These are phyloP conservation scores for Pseudomonodictys pantanalensis DNA, from an alignment of 495 filamentous ascomycete genomes.

Conservation along the genomic window DNA sequence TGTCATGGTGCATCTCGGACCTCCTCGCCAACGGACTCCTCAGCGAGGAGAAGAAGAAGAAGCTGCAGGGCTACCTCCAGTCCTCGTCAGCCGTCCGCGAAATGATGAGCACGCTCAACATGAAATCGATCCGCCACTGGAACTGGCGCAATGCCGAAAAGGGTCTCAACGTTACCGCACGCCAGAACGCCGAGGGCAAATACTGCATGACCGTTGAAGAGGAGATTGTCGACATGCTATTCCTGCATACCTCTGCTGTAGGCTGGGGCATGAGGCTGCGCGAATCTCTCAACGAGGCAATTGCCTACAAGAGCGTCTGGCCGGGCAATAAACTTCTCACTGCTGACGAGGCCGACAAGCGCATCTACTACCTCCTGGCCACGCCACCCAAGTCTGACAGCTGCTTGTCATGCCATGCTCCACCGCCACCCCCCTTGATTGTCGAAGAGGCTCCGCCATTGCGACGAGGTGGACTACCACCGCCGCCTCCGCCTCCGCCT, in stretches of 20 bases:
- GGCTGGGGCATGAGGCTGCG: slow-evolving; percentile 12
- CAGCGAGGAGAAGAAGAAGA: slow-evolving; percentile 13
- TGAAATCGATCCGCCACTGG: slow-evolving; percentile 25
- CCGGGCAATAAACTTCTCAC: neutral
- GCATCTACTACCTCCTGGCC: slow-evolving; percentile 18
- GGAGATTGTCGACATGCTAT: slow-evolving; percentile 23
- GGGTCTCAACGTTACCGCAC: slow-evolving; percentile 19
- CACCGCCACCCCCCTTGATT: slow-evolving; percentile 10
- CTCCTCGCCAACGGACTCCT: slow-evolving; percentile 9
- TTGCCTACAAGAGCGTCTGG: slow-evolving; percentile 6
- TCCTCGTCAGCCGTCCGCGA: slow-evolving; percentile 17
- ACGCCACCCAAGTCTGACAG: neutral
- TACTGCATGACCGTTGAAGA: slow-evolving; percentile 24
- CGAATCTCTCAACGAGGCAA: neutral
- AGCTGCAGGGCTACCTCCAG: slow-evolving; percentile 23
- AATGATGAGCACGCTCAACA: slow-evolving; percentile 9
- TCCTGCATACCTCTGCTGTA: slow-evolving; percentile 14
- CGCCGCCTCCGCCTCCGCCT: slow-evolving; percentile 6
- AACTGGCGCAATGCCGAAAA: slow-evolving; percentile 19
- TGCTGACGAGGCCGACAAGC: slow-evolving; percentile 9
- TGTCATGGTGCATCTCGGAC: slow-evolving; percentile 25
- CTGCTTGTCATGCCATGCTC: slow-evolving; percentile 15
- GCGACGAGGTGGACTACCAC: neutral
- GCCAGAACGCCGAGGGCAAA: slow-evolving; percentile 14
- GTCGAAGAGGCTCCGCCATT: neutral